Conservation (phyloP, 805 yeast species). For the Metschnikowia proteae region DNA sequence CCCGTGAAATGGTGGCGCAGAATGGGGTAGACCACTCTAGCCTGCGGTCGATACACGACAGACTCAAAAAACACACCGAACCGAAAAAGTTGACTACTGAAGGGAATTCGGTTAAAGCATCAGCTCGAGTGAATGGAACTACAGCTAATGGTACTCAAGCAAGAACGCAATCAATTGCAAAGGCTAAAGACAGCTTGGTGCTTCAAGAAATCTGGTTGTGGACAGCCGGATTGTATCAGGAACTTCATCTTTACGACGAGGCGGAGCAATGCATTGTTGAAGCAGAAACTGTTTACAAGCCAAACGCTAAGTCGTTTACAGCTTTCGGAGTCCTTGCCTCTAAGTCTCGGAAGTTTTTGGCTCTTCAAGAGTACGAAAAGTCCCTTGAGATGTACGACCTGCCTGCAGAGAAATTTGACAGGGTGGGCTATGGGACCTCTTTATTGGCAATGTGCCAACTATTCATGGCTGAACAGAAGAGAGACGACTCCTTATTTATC, state of each 20-base stretch:
- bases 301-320: slow-evolving; percentile 47
- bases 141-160: background rate
- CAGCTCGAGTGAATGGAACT: background rate
- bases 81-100: slow-evolving; percentile 10
- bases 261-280: slow-evolving; percentile 71
- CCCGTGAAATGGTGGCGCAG: slow-evolving; percentile 13
- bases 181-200: slow-evolving; percentile 19
- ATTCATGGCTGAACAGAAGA: slow-evolving; percentile 40
- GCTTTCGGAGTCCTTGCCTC: slow-evolving; percentile 46
- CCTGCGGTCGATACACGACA: slow-evolving; percentile 18
- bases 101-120: background rate
- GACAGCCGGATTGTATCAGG: slow-evolving; percentile 61
- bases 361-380: slow-evolving; percentile 63
- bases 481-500: slow-evolving; percentile 39
- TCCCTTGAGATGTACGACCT: slow-evolving; percentile 44
- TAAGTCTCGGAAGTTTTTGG: slow-evolving; percentile 40
- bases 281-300: slow-evolving; percentile 50
- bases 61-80: slow-evolving; percentile 18
- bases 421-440: slow-evolving; percentile 44
- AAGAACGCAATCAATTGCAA: background rate
- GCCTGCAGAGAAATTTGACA: slow-evolving; percentile 22
- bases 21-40: background rate
- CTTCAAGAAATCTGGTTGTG: slow-evolving; percentile 72
- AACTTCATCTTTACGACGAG: slow-evolving; percentile 51
- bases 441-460: slow-evolving; percentile 53